Evolutionary conservation across 345 rosid species (phyloP).

Genomic region (Gossypium mustelinum): DNA sequence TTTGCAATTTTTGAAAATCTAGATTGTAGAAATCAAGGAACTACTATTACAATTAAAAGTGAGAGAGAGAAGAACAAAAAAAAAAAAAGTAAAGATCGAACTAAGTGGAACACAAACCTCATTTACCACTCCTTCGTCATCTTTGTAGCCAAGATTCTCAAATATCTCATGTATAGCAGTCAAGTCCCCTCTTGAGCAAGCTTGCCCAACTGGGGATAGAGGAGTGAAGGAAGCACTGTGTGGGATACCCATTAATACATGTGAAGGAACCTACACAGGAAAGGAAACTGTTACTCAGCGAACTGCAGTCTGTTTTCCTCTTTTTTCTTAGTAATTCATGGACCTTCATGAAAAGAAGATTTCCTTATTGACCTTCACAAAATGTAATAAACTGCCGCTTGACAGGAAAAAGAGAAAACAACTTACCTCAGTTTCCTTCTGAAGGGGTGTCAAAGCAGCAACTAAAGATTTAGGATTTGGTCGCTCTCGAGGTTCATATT

Average conservation of each 20-base stretch:
- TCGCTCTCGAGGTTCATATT: slow-evolving; percentile 75
- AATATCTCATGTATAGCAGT: slow-evolving; percentile 73
- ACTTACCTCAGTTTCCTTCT: slow-evolving; percentile 70
- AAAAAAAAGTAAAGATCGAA: neutral
- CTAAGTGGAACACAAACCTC: slow-evolving; percentile 48
- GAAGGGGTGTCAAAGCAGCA: slow-evolving; percentile 68
- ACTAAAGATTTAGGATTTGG: slow-evolving; percentile 73
- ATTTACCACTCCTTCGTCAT: slow-evolving; percentile 73
- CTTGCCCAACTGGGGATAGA: slow-evolving; percentile 77
- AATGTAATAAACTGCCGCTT: neutral
- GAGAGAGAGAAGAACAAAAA: neutral
- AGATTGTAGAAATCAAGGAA: neutral
- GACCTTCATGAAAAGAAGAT: neutral
- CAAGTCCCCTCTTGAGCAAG: slow-evolving; percentile 72
- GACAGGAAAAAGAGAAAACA: neutral
- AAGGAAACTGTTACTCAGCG: neutral
- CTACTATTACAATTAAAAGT: neutral
- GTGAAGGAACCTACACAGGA: slow-evolving; percentile 54
- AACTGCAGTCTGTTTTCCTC: neutral
- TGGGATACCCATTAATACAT: slow-evolving; percentile 71
- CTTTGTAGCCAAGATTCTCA: slow-evolving; percentile 76
- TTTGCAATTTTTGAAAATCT: neutral
- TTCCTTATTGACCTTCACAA: slow-evolving; percentile 8
- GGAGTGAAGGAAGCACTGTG: slow-evolving; percentile 53
- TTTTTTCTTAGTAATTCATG: neutral